Conservation (phyloP, 2,329 filamentous ascomycete genomes). For the Nigrograna mackinnonii region DNA sequence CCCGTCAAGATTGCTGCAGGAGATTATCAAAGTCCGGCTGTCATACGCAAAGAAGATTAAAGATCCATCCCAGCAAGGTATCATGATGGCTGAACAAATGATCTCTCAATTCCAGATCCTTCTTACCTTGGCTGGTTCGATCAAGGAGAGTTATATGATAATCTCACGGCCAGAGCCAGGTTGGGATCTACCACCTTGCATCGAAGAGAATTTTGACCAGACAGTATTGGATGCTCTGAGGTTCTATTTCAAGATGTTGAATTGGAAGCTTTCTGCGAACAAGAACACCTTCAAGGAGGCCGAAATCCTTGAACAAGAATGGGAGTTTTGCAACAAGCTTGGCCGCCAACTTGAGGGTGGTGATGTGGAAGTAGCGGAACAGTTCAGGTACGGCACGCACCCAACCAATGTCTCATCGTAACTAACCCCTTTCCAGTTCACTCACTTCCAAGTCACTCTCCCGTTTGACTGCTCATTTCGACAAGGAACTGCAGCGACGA, state of each 20-base stretch:
- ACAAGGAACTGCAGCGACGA: constrained; percentile 83
- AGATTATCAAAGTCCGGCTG: constrained; percentile 90
- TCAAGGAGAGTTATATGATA: constrained; percentile 84
- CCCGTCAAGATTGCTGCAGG: constrained; percentile 90
- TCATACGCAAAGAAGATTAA: constrained; percentile 95
- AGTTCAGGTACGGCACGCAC: constrained; percentile 68
- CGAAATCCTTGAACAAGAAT: constrained; percentile 95
- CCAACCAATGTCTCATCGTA: not conserved
- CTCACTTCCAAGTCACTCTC: constrained; percentile 91
- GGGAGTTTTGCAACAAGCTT: constrained; percentile 95
- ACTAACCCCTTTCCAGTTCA: constrained; percentile 55
- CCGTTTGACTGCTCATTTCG: constrained; percentile 87
- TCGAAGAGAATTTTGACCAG: constrained; percentile 93
- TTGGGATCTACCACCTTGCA: constrained; percentile 94
- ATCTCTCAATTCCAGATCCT: constrained; percentile 95
- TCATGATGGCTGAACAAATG: constrained; percentile 97
- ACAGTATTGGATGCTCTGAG: constrained; percentile 91
- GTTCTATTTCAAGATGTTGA: constrained; percentile 98
- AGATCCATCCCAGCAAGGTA: constrained; percentile 87
- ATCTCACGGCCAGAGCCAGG: constrained; percentile 87
- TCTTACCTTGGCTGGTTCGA: constrained; percentile 85
- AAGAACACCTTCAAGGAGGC: constrained; percentile 99
- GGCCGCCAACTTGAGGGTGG: constrained; percentile 89
- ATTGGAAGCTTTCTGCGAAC: constrained; percentile 96
- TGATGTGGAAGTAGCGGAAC: constrained; percentile 95